Evolutionary conservation across 257 asterid species (phyloP).

Genomic region (Marsdenia floribunda): DNA sequence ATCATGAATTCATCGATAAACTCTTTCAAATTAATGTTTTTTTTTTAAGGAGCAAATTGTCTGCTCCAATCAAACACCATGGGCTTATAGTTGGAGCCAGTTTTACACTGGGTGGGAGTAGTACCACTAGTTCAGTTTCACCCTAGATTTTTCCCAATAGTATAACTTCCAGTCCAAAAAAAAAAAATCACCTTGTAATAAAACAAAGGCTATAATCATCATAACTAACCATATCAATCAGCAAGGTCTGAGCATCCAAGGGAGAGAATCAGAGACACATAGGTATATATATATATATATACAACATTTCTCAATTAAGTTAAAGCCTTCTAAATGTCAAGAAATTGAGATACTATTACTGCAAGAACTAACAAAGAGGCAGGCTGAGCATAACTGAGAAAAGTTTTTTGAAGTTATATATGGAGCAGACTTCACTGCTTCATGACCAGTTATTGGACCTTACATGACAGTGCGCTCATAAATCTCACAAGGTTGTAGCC

Average conservation of each 20-base stretch:
- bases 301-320: background rate
- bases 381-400: background rate
- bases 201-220: background rate
- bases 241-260: background rate
- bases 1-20: no score
- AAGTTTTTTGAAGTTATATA: background rate
- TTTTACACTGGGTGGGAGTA: no score
- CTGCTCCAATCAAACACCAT: no score
- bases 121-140: no score
- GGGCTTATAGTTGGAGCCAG: no score
- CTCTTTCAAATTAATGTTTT: no score
- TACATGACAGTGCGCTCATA: conserved; percentile 26
- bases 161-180: background rate
- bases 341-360: background rate
- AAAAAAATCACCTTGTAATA: no score
- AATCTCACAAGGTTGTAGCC: conserved; percentile 40
- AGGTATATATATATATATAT: background rate
- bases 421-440: background rate
- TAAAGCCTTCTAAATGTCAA: background rate
- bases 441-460: background rate
- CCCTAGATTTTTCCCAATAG: background rate
- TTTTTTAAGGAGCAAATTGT: no score
- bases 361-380: background rate
- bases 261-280: background rate
- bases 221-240: background rate